phyloP scores from a whole-genome alignment of 192 early-diverging fungal species.

The Linnemannia exigua region DNA sequence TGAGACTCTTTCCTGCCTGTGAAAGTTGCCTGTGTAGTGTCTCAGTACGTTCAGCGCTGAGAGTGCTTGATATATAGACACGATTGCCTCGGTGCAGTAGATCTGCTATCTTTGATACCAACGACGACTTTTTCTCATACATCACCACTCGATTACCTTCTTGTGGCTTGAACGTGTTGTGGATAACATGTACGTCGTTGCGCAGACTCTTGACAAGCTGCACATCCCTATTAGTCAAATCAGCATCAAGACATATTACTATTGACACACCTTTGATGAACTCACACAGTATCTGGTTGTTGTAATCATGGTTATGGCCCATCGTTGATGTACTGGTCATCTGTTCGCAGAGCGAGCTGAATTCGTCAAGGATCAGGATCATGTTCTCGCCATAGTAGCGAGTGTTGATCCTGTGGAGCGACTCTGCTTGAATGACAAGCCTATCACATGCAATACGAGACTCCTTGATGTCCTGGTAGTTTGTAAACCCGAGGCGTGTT shows the following conservation, averaged over 20 bases:
- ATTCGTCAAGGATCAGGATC: constrained; percentile 32
- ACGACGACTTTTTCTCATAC: neutral
- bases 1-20: constrained; percentile 15
- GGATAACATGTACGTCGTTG: constrained; percentile 16
- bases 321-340: constrained; percentile 16
- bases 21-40: constrained; percentile 13
- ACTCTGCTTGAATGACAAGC: constrained; percentile 25
- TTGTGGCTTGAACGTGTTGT: constrained; percentile 38
- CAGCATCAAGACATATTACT: constrained; percentile 30
- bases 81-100: neutral
- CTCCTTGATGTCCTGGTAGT: constrained; percentile 13
- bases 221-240: constrained; percentile 16
- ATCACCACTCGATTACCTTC: too few relatives aligned
- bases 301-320: constrained; percentile 12
- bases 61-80: constrained; percentile 23
- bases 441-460: constrained; percentile 6
- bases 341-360: constrained; percentile 31
- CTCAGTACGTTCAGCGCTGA: constrained; percentile 17
- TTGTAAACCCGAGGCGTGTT: constrained; percentile 7
- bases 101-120: neutral
- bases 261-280: constrained; percentile 13
- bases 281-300: neutral
- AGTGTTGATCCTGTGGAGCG: constrained; percentile 13
- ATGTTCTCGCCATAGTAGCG: constrained; percentile 7
- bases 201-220: constrained; percentile 16